These are phyloP conservation scores for Coix lacrymajobi DNA, from an alignment of 176 grass and related monocot species.

Conservation along the genomic window DNA sequence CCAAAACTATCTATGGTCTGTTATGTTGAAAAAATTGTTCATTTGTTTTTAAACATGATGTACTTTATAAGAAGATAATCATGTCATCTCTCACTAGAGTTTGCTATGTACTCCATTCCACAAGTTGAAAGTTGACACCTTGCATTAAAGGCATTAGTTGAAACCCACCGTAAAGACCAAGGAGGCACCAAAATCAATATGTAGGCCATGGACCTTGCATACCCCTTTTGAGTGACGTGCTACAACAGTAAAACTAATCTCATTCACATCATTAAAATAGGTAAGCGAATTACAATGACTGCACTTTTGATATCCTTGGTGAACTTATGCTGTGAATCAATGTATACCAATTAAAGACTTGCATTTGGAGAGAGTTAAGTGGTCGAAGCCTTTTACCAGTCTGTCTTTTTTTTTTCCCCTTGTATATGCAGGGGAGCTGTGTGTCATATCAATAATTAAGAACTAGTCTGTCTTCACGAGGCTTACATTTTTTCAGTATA, in stretches of 20 bases:
- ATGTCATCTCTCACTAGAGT: background rate
- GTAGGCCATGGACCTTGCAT: background rate
- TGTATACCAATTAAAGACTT: too few species aligned
- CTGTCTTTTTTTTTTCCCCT: background rate
- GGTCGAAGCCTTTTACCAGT: background rate
- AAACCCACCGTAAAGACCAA: background rate
- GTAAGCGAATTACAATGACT: background rate
- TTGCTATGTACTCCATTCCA: background rate
- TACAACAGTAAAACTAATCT: background rate
- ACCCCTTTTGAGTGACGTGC: background rate
- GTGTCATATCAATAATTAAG: background rate
- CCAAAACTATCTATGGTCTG: background rate
- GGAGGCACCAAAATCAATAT: background rate
- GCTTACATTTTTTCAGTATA: background rate
- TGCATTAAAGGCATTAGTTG: background rate
- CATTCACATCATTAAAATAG: background rate
- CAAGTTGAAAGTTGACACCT: background rate
- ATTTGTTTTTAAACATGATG: conserved; percentile 10
- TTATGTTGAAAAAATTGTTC: conserved; percentile 3
- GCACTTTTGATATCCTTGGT: background rate
- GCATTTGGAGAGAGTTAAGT: background rate
- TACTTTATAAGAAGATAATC: background rate
- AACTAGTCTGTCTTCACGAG: background rate
- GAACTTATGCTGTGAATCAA: background rate
- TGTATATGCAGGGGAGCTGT: too few species aligned